A percentile compares a stretch with the other conserved stretches of the same genome.
Evolutionary conservation across 257 asterid species (phyloP).

Genomic region (Nicotiana knightiana): DNA sequence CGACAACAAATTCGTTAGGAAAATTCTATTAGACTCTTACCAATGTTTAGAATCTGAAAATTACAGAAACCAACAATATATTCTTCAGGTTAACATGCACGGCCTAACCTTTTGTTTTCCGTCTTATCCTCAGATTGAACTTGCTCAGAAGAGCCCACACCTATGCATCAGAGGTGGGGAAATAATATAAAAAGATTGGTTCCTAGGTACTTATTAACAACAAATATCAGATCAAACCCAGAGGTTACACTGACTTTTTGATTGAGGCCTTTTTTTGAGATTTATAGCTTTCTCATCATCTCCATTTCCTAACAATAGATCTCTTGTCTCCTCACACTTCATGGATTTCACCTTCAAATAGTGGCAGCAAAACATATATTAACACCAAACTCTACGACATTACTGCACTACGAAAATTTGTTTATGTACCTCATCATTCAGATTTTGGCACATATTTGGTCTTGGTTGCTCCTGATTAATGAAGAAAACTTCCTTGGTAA

Average conservation of each 20-base stretch:
- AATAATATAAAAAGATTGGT: conserved; percentile 6
- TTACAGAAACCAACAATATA: background rate
- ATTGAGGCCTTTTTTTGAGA: conserved; percentile 23
- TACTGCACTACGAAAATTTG: background rate
- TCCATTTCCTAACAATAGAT: conserved; percentile 19
- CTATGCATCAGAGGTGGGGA: conserved; percentile 17
- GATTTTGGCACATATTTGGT: conserved; percentile 14
- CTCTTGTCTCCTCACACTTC: conserved; percentile 18
- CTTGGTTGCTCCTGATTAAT: conserved; percentile 30
- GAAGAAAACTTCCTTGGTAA: background rate
- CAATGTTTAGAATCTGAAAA: background rate
- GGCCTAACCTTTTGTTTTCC: conserved; percentile 44
- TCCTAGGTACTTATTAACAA: background rate
- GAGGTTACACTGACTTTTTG: conserved; percentile 39
- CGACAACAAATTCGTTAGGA: background rate
- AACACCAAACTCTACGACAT: background rate
- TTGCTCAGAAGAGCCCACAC: conserved; percentile 31
- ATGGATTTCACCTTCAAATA: conserved; percentile 23
- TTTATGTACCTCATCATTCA: conserved; percentile 39
- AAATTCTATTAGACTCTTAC: background rate
- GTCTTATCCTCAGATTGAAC: conserved; percentile 25
- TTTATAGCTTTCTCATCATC: conserved; percentile 24
- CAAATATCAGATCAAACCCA: background rate
- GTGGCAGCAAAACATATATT: conserved; percentile 1
- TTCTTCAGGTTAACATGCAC: background rate